Conservation (phyloP, 495 filamentous ascomycete genomes). For the Hypoxylon crocopeplum region DNA sequence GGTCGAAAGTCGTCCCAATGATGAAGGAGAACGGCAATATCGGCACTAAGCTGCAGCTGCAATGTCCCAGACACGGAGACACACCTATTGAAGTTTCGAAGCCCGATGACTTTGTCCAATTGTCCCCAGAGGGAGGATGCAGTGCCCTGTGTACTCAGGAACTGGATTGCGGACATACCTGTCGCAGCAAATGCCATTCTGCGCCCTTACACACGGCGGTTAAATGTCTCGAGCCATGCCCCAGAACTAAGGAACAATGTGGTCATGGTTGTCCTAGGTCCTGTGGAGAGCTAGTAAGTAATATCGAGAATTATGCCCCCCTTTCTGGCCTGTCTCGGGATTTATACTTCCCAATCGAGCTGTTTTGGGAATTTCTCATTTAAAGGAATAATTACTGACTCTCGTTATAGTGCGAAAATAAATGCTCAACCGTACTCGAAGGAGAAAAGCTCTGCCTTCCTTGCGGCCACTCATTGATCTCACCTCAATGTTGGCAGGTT, state of each 20-base stretch:
- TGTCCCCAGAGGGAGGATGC: constrained; percentile 72
- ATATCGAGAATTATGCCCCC: no score
- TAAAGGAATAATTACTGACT: neutral
- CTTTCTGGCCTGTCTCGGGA: no score
- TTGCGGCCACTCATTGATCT: constrained; percentile 64
- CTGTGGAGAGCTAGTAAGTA: constrained; percentile 63
- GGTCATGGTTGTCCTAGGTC: constrained; percentile 60
- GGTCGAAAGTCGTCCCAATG: constrained; percentile 64
- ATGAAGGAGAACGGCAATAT: constrained; percentile 57
- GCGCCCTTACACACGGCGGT: constrained; percentile 62
- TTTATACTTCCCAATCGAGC: no score
- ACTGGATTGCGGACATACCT: constrained; percentile 69
- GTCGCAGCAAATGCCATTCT: constrained; percentile 69
- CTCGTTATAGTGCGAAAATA: constrained; percentile 52
- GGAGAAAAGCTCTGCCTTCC: constrained; percentile 51
- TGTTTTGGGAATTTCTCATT: neutral
- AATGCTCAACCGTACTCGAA: constrained; percentile 50
- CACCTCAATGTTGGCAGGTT: constrained; percentile 58
- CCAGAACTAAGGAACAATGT: constrained; percentile 55
- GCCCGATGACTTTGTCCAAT: constrained; percentile 62
- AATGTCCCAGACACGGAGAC: constrained; percentile 68
- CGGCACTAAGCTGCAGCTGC: constrained; percentile 59
- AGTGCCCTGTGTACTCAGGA: constrained; percentile 56
- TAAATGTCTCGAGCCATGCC: constrained; percentile 62
- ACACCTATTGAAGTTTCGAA: constrained; percentile 57